phyloP scores from a whole-genome alignment of 345 rosid species.

The Eucalyptus lansdowneana region DNA sequence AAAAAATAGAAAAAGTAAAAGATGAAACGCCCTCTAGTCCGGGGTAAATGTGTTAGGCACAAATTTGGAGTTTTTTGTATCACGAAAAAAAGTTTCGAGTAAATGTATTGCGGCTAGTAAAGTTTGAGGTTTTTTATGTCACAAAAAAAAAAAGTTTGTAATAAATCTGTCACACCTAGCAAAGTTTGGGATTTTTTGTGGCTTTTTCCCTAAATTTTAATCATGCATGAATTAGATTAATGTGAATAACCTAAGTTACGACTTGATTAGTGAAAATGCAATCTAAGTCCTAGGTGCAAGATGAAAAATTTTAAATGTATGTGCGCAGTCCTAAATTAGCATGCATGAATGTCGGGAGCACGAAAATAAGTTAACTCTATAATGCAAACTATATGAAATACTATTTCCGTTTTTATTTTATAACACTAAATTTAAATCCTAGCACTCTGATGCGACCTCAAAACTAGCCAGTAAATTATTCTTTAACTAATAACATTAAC shows the following conservation, averaged over 20 bases:
- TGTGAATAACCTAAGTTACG: background rate
- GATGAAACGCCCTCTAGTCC: fast-evolving
- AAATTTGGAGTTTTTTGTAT: too few relatives aligned
- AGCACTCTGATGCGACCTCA: background rate
- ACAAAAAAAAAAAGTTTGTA: too few relatives aligned
- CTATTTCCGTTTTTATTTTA: background rate
- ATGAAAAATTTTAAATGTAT: background rate
- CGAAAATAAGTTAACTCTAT: background rate
- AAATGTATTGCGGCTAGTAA: too few relatives aligned
- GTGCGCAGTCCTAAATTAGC: background rate
- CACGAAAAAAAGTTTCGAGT: too few relatives aligned
- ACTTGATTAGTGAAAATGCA: background rate
- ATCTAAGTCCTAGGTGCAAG: background rate
- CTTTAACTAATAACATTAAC: background rate
- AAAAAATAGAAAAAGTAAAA: too few relatives aligned
- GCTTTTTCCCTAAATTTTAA: too few relatives aligned
- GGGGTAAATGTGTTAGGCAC: too few relatives aligned
- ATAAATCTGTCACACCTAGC: too few relatives aligned
- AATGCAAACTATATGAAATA: background rate
- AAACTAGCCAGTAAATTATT: background rate
- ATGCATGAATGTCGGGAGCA: background rate
- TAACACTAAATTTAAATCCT: background rate
- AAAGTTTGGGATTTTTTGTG: too few relatives aligned
- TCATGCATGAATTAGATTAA: too few relatives aligned
- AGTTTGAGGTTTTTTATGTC: too few relatives aligned